Base-by-base conservation (phyloP, 208 protist genomes). In the Leishmania braziliensis region DNA sequence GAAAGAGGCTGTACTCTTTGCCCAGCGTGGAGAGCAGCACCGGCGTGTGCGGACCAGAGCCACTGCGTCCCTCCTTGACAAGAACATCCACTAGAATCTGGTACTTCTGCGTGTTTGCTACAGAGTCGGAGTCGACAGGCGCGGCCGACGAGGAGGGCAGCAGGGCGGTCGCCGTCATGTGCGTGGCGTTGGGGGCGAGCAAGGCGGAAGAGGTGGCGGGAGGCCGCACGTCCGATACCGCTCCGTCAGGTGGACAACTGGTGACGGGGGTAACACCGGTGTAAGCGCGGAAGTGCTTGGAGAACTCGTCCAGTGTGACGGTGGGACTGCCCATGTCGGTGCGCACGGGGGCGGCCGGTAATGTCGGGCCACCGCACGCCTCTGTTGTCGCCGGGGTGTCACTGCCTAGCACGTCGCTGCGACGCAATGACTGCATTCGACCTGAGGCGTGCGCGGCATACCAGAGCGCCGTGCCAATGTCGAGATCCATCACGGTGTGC, bases 391-490 rank as follows among this genome's bases (percentile, higher is more conserved):
- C 46, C 18, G 77, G 54, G 14, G 43, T 80, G 2, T 71, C 50
- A 12, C 39, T 36, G 23, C 53, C 63, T 53, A 78, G 83, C 54
- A 89, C 81, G 60, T 92, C 90, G 62, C 78, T 84, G 33, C 77
- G 71, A 48, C 46, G 69, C 26, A 97, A 82, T 2, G 84, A 58
- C 77, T 97, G 94, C 94, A 97, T 93, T 60, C 93, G 91, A 4
- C 95, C 95, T 16, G 84, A 83, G 8, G 91, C 95, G 6, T 94
- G 88, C 8, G 97, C 91, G 16, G 97, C 97, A 85, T 98, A 92
- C 97, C 97, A 99, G 14, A 99, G 87, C 63, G 97, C 98, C 0
- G 94, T 95, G 72, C 95, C 98, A 79, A 99, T 99, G 87, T 98
- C 99, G 43, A 99, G 78, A 81, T 99, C 98, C 95, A 99, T 99